Base-by-base conservation (phyloP, 2,329 filamentous ascomycete species). In the Lasiodiplodia sp. region DNA sequence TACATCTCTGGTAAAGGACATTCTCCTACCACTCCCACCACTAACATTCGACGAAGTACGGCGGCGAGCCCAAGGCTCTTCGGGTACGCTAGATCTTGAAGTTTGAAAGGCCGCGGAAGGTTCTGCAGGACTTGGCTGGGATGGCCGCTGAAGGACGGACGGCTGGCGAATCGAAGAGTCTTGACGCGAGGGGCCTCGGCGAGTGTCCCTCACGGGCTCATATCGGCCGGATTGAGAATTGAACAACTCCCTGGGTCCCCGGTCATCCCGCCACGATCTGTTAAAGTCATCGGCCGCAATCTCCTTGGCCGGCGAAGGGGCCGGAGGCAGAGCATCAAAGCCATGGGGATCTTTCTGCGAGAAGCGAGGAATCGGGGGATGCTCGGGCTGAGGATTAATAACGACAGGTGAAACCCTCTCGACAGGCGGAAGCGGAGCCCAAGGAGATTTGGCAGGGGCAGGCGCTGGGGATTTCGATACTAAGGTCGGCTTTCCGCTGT, bases 201-300 rank as follows among this genome's bases (percentile, higher is more conserved):
- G 90, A 71, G 82, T 84, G 67, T 97, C 93, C 65, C 87, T 84
- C 3, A 94, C 95, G 18, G 94, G 94, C 77, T 98, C 95, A 73
- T 97, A 97, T 63, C 93, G 91, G 21, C 95, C 95, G 66, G 93
- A 97, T 67, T 96, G 92, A n/a, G 95, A 97, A 78, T 98, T 97
- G 82, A 90, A 98, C 0, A 98, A 84, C 78, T 98, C 94, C 68
- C 92, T 86, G 70, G 88, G 89, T 12, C 86, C 84, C 68, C 87
- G 84, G 5, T 89, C 87, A 70, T 97, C 93, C 74, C 92, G 87
- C 90, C 92, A 97, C 40, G 91, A 88, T 71, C 96, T 88, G 77
- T 91, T 96, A 76, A 97, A 98, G 72, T 97, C 95, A 78, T 98
- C 96, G 0, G 94, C 92, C 6, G 94, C 93, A 71, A 97, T 97